Percentiles rank a stretch among this genome's conserved stretches.
Evolutionary conservation across 371 early-diverging fungal genomes (phyloP).

Genomic region (Smittium culicis): DNA sequence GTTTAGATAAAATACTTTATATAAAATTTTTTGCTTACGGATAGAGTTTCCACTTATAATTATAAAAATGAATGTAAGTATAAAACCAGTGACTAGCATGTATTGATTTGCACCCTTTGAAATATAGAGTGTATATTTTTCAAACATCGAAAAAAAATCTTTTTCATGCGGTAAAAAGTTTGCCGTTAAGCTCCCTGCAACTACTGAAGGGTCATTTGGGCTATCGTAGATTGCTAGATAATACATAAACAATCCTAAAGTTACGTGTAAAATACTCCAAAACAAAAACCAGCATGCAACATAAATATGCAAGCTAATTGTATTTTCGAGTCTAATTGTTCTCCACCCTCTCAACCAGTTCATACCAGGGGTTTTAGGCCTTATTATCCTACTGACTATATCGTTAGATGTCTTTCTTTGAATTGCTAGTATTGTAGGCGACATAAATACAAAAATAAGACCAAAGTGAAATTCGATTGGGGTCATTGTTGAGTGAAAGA

Average conservation of each 20-base stretch:
- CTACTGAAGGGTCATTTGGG: background rate
- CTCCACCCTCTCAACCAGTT: conserved; percentile 18
- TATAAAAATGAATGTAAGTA: conserved; percentile 43
- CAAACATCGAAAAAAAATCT: background rate
- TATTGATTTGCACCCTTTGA: conserved; percentile 29
- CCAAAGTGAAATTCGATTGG: conserved; percentile 16
- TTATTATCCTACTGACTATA: background rate
- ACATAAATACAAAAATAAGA: conserved; percentile 33
- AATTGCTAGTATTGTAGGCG: conserved; percentile 28
- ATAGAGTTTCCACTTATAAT: conserved; percentile 36
- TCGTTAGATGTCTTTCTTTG: conserved; percentile 37
- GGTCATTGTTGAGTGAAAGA: background rate
- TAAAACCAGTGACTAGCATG: conserved; percentile 49
- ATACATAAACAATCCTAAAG: conserved; percentile 3
- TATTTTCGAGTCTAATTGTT: conserved; percentile 48
- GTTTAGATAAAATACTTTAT: no score
- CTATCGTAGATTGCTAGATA: background rate
- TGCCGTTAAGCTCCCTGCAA: no score
- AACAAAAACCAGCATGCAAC: conserved; percentile 44
- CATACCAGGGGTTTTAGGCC: background rate
- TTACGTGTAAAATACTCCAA: conserved; percentile 41
- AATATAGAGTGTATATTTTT: background rate
- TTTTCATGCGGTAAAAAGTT: no score
- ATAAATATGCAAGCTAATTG: conserved; percentile 53
- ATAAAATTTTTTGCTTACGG: conserved; percentile 5